Evolutionary conservation across 305 asterid species (phyloP).

Genomic region (Fraxinus nigra): DNA sequence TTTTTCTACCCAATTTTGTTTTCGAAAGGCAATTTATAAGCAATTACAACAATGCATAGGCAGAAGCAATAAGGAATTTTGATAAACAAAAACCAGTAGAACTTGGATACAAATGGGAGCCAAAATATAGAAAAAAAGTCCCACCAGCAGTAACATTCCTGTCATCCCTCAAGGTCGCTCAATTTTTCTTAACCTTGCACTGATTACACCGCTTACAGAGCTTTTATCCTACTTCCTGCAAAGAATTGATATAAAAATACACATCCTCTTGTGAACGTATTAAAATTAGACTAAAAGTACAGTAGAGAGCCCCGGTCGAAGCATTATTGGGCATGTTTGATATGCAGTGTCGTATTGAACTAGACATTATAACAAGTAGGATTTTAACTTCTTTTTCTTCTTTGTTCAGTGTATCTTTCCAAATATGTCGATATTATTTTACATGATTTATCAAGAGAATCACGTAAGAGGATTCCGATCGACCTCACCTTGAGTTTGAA

Average conservation of each 20-base stretch:
- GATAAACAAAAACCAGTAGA: not conserved
- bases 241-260: constrained; percentile 9
- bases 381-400: not conserved
- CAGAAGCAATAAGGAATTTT: not conserved
- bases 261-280: constrained; percentile 16
- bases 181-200: not conserved
- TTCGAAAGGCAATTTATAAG: not conserved
- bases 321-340: not conserved
- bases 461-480: constrained; percentile 29
- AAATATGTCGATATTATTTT: constrained; percentile 3
- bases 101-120: not conserved
- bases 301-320: not conserved
- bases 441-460: not conserved
- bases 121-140: not conserved
- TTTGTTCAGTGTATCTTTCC: not conserved
- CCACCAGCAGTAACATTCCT: not conserved
- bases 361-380: not conserved
- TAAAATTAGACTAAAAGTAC: not conserved
- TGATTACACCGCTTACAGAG: not conserved
- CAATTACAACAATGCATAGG: not conserved
- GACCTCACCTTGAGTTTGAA: constrained; percentile 27
- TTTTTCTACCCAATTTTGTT: not conserved
- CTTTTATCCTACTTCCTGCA: constrained; percentile 15
- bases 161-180: not conserved
- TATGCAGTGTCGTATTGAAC: not conserved